Evolutionary conservation across 176 grass and related monocot genomes (phyloP).

Genomic region (Alopecurus myosuroides): DNA sequence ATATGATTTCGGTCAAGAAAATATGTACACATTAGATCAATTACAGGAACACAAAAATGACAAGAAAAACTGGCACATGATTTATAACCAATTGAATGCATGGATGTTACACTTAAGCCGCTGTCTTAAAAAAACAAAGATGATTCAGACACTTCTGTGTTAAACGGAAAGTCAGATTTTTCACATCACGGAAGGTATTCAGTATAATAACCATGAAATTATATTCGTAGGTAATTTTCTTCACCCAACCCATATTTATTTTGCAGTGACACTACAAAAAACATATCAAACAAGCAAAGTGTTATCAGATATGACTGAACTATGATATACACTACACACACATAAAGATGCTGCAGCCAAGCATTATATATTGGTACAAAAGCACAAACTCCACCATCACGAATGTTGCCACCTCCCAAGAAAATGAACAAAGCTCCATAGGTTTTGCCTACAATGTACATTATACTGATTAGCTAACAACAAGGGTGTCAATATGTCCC

Average conservation of each 20-base stretch:
- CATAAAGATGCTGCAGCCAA: neutral
- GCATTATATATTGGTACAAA: neutral
- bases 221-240: neutral
- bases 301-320: neutral
- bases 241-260: neutral
- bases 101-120: neutral
- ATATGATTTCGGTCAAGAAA: too few species aligned
- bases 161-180: neutral
- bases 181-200: neutral
- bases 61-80: neutral
- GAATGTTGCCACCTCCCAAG: neutral
- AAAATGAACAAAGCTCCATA: constrained; percentile 11
- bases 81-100: neutral
- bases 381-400: neutral
- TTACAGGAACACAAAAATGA: neutral
- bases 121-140: neutral
- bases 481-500: neutral
- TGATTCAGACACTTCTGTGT: neutral
- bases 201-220: neutral
- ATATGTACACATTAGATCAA: too few species aligned
- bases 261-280: neutral
- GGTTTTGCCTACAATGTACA: too few species aligned
- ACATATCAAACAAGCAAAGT: constrained; percentile 9
- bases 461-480: constrained; percentile 16
- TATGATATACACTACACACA: neutral